These are phyloP conservation scores for Cyclotella choctawhatcheeana DNA, from an alignment of 108 stramenopile genomes.

Conservation along the genomic window DNA sequence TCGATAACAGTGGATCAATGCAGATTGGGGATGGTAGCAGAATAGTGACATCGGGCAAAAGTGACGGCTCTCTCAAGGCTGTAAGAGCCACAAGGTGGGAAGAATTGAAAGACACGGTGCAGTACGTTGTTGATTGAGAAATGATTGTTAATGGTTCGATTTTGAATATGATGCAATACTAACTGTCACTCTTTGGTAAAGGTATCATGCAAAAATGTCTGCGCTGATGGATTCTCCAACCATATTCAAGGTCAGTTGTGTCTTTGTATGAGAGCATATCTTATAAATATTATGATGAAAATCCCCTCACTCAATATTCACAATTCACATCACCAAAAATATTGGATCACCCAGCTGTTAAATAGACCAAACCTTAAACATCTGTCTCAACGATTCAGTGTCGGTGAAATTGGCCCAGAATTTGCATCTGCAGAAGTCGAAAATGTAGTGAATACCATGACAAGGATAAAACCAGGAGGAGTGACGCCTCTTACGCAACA, in stretches of 20 bases:
- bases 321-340: too few species aligned
- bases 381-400: slow-evolving; percentile 55
- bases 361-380: slow-evolving; percentile 54
- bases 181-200: too few species aligned
- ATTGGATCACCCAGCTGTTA: slow-evolving; percentile 27
- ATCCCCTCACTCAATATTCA: neutral
- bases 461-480: slow-evolving; percentile 53
- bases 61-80: slow-evolving; percentile 14
- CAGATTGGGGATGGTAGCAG: slow-evolving; percentile 61
- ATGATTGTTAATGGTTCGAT: too few species aligned
- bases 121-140: too few species aligned
- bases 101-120: slow-evolving; percentile 67
- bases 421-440: slow-evolving; percentile 41
- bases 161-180: too few species aligned
- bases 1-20: slow-evolving; percentile 70
- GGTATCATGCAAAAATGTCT: slow-evolving; percentile 73
- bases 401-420: slow-evolving; percentile 47
- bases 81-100: slow-evolving; percentile 66
- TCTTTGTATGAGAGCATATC: neutral
- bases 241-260: slow-evolving; percentile 43
- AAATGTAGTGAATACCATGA: slow-evolving; percentile 40
- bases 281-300: neutral
- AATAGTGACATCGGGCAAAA: slow-evolving; percentile 18
- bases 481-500: slow-evolving; percentile 68
- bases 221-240: slow-evolving; percentile 60